phyloP scores from a whole-genome alignment of 2,329 filamentous ascomycete species.

The Pyricularia grisea region DNA sequence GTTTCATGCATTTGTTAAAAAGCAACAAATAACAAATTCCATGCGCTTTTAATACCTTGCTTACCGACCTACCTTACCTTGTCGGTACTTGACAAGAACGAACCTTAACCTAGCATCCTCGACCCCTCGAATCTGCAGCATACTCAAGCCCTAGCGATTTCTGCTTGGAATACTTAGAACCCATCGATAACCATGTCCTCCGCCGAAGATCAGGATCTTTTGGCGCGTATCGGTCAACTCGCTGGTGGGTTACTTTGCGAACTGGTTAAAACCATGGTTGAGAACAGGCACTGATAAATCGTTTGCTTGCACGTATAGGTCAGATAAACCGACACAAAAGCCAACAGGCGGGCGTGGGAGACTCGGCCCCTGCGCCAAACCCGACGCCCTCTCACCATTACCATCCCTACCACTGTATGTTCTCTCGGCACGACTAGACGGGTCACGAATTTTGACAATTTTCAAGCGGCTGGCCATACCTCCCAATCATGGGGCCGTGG shows the following conservation, averaged over 20 bases:
- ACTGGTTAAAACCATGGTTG: not conserved
- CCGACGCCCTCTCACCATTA: slow-evolving; percentile 15
- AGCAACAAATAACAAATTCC: not conserved
- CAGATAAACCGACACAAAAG: slow-evolving; percentile 76
- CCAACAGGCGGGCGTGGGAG: slow-evolving; percentile 35
- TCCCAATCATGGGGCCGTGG: slow-evolving; percentile 1
- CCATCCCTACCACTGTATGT: slow-evolving; percentile 26
- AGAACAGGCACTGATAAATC: not conserved
- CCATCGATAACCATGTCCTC: slow-evolving; percentile 24
- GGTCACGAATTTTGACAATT: not conserved
- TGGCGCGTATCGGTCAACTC: slow-evolving; percentile 42
- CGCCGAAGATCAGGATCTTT: slow-evolving; percentile 38
- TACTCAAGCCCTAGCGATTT: not conserved
- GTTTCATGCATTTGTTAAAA: not conserved
- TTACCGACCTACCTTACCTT: too few relatives aligned
- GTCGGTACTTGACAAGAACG: not conserved
- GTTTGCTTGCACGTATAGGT: slow-evolving; percentile 33
- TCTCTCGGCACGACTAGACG: not conserved
- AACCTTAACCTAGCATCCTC: not conserved
- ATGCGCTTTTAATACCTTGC: not conserved
- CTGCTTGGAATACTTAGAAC: not conserved
- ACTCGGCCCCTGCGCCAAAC: not conserved
- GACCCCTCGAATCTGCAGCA: not conserved
- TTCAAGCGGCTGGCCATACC: not conserved
- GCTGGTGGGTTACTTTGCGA: slow-evolving; percentile 28